phyloP scores from a whole-genome alignment of 225 moss, liverwort and hornwort genomes.

The Pseudisothecium myosuroides region DNA sequence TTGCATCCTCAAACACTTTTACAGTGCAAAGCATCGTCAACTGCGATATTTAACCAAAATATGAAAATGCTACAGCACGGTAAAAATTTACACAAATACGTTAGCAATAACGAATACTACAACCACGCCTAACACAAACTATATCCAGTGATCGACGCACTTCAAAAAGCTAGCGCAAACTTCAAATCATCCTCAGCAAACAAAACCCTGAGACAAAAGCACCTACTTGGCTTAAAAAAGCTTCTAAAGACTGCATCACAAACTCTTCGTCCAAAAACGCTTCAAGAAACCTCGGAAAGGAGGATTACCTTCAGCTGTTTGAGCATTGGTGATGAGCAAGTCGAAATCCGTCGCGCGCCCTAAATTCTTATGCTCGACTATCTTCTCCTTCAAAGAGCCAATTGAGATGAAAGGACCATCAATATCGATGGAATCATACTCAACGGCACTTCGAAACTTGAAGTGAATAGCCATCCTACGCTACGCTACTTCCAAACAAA shows the following conservation, averaged over 20 bases:
- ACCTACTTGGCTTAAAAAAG: background rate
- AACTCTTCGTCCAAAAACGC: background rate
- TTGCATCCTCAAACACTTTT: background rate
- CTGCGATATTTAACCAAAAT: background rate
- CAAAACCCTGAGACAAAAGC: background rate
- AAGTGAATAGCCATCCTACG: conserved; percentile 84
- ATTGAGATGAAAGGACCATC: conserved; percentile 89
- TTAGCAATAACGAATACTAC: background rate
- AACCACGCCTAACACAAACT: background rate
- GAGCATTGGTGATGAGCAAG: conserved; percentile 92
- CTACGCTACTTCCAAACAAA: background rate
- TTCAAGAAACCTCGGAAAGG: background rate
- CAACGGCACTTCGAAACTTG: conserved; percentile 93
- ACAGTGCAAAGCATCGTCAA: background rate
- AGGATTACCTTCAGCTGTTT: conserved; percentile 72
- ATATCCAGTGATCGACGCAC: background rate
- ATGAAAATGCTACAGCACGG: background rate
- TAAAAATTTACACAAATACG: background rate
- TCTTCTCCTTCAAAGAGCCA: conserved; percentile 76
- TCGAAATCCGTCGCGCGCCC: conserved; percentile 80
- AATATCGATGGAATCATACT: conserved; percentile 84
- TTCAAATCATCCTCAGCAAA: background rate
- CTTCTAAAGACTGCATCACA: background rate
- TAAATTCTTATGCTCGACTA: conserved; percentile 88
- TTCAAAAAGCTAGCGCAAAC: background rate